Percentiles rank a stretch among this genome's conserved stretches.
phyloP scores from a whole-genome alignment of 2,329 filamentous ascomycete genomes.

The Xylaria sp. region DNA sequence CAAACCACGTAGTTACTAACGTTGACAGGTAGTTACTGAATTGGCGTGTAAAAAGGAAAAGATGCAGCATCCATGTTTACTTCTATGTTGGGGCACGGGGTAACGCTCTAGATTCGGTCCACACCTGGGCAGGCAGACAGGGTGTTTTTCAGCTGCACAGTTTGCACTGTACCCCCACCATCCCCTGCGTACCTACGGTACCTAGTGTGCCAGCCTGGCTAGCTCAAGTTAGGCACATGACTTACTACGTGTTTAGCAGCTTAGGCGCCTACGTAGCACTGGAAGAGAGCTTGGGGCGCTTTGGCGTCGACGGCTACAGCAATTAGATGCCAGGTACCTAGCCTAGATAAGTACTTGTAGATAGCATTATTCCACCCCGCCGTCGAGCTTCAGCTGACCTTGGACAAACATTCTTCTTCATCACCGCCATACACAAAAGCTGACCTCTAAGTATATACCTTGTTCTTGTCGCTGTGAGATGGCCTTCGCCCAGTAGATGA shows the following conservation, averaged over 20 bases:
- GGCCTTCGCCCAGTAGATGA: slow-evolving; percentile 51
- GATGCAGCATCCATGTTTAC: not conserved
- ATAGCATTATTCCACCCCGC: not conserved
- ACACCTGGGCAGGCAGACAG: too few species aligned
- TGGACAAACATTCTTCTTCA: too few species aligned
- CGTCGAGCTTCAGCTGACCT: not conserved
- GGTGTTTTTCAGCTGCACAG: not conserved
- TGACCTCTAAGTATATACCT: slow-evolving; percentile 4
- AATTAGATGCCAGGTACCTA: too few species aligned
- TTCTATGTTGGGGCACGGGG: not conserved
- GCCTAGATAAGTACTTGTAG: not conserved
- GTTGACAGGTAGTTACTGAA: not conserved
- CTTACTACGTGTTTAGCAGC: not conserved
- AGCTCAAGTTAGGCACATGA: not conserved
- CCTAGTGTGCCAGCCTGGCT: too few species aligned
- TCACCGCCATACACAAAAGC: not conserved
- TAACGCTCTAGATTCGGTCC: not conserved
- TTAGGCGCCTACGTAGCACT: not conserved
- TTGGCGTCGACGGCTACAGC: not conserved
- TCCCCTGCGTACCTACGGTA: too few species aligned
- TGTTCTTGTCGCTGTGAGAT: slow-evolving; percentile 39
- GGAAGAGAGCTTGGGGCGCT: not conserved
- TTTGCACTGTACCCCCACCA: not conserved
- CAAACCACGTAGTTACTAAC: not conserved
- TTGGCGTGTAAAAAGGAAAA: not conserved